Evolutionary conservation across 768 basidiomycete genomes (phyloP).

Genomic region (Rhodotorula taiwanensis): DNA sequence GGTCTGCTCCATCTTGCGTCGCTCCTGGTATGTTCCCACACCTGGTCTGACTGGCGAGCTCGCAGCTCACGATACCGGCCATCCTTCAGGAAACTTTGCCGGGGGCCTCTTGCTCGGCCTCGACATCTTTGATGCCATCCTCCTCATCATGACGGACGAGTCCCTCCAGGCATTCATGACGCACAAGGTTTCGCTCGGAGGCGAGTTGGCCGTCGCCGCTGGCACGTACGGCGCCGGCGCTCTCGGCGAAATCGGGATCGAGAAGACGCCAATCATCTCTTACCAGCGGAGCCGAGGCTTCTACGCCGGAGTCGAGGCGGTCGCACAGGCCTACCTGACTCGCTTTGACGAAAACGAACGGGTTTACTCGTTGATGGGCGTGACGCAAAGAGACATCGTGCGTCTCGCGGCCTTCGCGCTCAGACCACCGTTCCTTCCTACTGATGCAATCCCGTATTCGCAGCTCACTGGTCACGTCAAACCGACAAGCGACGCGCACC

Average conservation of each 20-base stretch:
- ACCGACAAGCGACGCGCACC: constrained; percentile 18
- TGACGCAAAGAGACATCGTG: constrained; percentile 13
- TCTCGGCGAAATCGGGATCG: constrained; percentile 33
- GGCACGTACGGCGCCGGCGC: constrained; percentile 38
- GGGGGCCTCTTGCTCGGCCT: constrained; percentile 38
- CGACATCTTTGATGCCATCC: constrained; percentile 34
- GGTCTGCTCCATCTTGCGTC: neutral
- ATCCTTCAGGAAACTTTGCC: neutral
- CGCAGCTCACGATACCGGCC: too few species aligned
- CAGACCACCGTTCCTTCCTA: neutral
- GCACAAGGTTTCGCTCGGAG: constrained; percentile 30
- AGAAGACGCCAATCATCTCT: constrained; percentile 29
- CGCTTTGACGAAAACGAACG: constrained; percentile 32
- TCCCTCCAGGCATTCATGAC: constrained; percentile 35
- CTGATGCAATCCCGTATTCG: neutral
- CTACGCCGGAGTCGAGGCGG: constrained; percentile 37
- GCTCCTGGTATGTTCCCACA: constrained; percentile 30
- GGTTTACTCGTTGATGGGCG: constrained; percentile 8
- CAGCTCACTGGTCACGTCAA: constrained; percentile 37
- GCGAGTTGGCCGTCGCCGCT: constrained; percentile 35
- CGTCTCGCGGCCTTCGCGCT: neutral
- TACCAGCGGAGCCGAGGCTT: constrained; percentile 34
- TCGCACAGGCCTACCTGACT: constrained; percentile 26
- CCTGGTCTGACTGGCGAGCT: too few species aligned
- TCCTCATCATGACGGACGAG: constrained; percentile 29